Evolutionary conservation across 352 stramenopile genomes (phyloP).

Genomic region (Pythium dissotocum): DNA sequence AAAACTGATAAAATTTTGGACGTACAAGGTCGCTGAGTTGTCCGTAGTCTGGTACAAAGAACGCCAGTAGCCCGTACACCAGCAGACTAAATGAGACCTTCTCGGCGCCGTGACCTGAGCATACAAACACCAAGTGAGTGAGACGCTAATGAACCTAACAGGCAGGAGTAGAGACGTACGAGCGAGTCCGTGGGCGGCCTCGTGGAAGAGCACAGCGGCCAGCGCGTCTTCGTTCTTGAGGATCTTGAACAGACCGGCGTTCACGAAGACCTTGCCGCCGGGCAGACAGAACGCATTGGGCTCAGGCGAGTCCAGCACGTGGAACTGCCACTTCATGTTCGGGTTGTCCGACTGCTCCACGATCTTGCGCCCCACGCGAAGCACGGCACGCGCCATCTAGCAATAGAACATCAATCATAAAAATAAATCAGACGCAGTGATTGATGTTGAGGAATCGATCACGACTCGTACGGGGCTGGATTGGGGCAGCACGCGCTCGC

Average conservation of each 20-base stretch:
- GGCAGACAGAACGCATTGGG: conserved; percentile 77
- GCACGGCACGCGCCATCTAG: conserved; percentile 62
- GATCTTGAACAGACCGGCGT: conserved; percentile 72
- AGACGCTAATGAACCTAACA: too few relatives aligned
- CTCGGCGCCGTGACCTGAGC: conserved; percentile 62
- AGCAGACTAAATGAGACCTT: conserved; percentile 70
- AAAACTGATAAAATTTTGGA: not conserved
- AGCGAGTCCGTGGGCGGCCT: conserved; percentile 66
- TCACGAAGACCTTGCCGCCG: conserved; percentile 75
- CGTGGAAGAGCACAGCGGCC: conserved; percentile 70
- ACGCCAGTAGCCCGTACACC: conserved; percentile 49
- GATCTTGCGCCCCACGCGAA: conserved; percentile 58
- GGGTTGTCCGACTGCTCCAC: conserved; percentile 38
- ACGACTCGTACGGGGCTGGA: conserved; percentile 42
- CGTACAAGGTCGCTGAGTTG: conserved; percentile 59
- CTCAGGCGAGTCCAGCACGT: conserved; percentile 63
- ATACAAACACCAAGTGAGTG: not conserved
- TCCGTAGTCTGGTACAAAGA: conserved; percentile 56
- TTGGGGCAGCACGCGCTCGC: conserved; percentile 41
- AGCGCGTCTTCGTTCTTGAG: conserved; percentile 61
- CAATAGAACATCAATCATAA: too few relatives aligned
- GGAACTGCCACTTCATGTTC: conserved; percentile 74
- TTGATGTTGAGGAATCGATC: not conserved
- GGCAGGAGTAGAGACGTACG: conserved; percentile 33
- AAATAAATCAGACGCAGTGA: not conserved